Conservation (phyloP, 2,329 filamentous ascomycete genomes). For the Orbilia oligospora region DNA sequence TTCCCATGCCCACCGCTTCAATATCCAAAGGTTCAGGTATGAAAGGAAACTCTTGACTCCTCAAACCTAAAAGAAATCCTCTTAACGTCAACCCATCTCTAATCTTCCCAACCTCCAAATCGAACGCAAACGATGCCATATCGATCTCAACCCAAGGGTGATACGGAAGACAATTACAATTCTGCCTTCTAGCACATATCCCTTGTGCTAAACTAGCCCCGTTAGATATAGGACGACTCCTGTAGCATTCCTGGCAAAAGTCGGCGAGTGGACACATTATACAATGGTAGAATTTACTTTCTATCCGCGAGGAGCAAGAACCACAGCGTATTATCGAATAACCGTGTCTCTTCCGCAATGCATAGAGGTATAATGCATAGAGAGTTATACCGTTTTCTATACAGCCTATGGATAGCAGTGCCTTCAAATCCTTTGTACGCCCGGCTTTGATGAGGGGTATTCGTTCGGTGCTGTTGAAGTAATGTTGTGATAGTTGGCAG, state of each 20-base stretch:
- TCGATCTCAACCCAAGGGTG: slow-evolving; percentile 14
- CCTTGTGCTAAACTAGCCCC: not conserved
- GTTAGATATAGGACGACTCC: too few relatives aligned
- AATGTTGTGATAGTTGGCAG: slow-evolving; percentile 2
- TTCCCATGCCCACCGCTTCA: not conserved
- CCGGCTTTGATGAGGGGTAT: not conserved
- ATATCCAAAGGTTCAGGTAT: not conserved
- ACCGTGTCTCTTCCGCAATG: not conserved
- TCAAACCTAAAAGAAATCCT: not conserved
- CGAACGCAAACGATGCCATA: not conserved
- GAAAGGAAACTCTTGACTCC: not conserved
- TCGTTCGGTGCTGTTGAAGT: slow-evolving; percentile 1
- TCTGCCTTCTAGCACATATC: not conserved
- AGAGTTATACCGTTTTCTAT: not conserved
- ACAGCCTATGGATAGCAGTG: not conserved
- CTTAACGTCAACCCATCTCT: not conserved
- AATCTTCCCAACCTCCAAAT: not conserved
- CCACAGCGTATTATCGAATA: not conserved
- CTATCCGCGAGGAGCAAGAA: slow-evolving; percentile 4
- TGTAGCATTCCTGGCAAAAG: slow-evolving; percentile 12
- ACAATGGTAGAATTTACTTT: slow-evolving; percentile 2
- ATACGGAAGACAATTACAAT: slow-evolving; percentile 14
- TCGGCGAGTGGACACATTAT: slow-evolving; percentile 13
- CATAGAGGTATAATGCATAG: slow-evolving; percentile 5
- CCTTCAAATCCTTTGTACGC: not conserved